Conservation (phyloP, 2,329 filamentous ascomycete genomes). For the Verticillium isaacii region DNA sequence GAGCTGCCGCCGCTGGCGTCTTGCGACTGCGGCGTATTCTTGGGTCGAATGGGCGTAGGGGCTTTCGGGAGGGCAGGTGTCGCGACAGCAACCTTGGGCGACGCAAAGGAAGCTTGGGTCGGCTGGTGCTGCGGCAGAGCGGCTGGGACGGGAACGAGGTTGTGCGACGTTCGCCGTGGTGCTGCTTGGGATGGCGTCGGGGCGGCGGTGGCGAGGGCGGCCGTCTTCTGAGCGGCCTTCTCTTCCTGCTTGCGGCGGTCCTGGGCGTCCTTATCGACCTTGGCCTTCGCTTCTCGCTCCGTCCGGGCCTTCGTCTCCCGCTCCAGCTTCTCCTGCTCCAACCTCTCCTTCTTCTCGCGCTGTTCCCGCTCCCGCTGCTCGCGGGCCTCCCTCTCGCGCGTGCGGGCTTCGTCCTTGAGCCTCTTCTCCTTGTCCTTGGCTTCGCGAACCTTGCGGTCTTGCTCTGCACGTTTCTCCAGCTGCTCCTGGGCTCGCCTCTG, state of each 20-base stretch:
- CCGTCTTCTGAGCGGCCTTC: constrained; percentile 33
- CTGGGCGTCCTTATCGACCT: constrained; percentile 30
- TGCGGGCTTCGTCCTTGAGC: constrained; percentile 75
- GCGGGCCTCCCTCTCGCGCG: constrained; percentile 71
- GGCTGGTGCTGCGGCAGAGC: constrained; percentile 56
- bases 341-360: constrained; percentile 54
- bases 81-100: constrained; percentile 73
- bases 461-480: constrained; percentile 77
- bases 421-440: constrained; percentile 68
- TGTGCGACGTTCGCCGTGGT: constrained; percentile 26
- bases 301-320: constrained; percentile 35
- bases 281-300: constrained; percentile 26
- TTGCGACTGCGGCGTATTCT: constrained; percentile 55
- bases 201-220: constrained; percentile 30
- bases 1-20: constrained; percentile 58
- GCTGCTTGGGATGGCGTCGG: constrained; percentile 34
- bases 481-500: constrained; percentile 76
- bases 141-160: constrained; percentile 37
- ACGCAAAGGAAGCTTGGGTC: constrained; percentile 57
- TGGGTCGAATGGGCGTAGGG: constrained; percentile 71
- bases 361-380: constrained; percentile 63
- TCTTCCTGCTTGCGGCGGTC: constrained; percentile 38
- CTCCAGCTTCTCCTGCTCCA: constrained; percentile 51
- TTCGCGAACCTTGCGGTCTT: constrained; percentile 71
- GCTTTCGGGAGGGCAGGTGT: constrained; percentile 81